A percentile compares a stretch with the other conserved stretches of the same genome.
These are phyloP conservation scores for Cryptosporidium sp. DNA, from an alignment of 169 alveolate species.

Conservation along the genomic window DNA sequence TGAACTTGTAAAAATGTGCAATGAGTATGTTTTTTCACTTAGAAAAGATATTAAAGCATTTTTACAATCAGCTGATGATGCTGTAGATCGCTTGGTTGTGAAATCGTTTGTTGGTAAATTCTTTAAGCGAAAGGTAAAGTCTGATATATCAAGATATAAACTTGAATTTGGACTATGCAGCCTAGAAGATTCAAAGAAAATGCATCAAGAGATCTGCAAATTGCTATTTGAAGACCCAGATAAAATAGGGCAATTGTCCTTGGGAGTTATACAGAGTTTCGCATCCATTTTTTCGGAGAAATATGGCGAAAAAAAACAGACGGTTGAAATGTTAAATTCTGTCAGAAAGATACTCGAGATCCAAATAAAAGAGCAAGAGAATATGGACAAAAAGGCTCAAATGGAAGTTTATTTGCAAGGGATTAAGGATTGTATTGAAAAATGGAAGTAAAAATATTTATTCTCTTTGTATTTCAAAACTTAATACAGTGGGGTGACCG, in stretches of 20 bases:
- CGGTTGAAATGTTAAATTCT: background rate
- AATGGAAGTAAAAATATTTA: background rate
- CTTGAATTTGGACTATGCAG: slow-evolving; percentile 33
- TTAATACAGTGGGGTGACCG: slow-evolving; percentile 22
- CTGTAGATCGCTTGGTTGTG: slow-evolving; percentile 15
- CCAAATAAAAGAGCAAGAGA: background rate
- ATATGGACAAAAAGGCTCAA: background rate
- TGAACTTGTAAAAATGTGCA: slow-evolving; percentile 13
- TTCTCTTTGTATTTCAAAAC: background rate
- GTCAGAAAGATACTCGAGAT: background rate
- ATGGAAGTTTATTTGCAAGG: background rate
- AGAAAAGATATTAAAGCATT: slow-evolving; percentile 32
- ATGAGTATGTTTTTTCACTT: slow-evolving; percentile 29
- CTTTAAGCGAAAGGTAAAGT: slow-evolving; percentile 25
- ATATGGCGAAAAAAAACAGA: slow-evolving; percentile 28
- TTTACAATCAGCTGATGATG: slow-evolving; percentile 1
- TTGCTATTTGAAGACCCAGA: slow-evolving; percentile 8
- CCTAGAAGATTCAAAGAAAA: slow-evolving; percentile 1
- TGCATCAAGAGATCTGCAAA: slow-evolving; percentile 12
- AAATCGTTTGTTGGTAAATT: slow-evolving; percentile 14
- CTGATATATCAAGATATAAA: slow-evolving; percentile 48
- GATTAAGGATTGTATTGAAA: slow-evolving; percentile 1
- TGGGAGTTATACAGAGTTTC: background rate
- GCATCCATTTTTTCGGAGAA: slow-evolving; percentile 33
- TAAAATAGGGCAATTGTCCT: background rate